A percentile compares a stretch with the other conserved stretches of the same genome.
Conservation (phyloP, 352 stramenopile species). For the Globisporangium canariense region DNA sequence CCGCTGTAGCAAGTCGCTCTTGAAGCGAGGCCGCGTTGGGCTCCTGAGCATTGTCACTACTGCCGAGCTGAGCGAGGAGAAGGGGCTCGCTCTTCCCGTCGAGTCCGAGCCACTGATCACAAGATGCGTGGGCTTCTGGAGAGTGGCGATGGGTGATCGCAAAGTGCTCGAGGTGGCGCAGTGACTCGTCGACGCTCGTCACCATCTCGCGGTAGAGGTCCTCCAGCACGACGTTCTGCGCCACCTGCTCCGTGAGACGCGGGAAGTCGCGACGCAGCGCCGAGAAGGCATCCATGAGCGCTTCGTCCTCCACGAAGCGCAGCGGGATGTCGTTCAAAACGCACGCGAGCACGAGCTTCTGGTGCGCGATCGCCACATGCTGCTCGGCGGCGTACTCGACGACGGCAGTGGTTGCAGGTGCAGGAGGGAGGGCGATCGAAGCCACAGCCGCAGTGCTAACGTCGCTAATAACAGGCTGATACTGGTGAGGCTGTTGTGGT, state of each 20-base stretch:
- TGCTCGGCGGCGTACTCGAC: neutral
- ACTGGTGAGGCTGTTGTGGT: neutral
- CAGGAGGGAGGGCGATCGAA: neutral
- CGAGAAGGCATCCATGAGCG: constrained; percentile 30
- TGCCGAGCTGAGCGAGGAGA: neutral
- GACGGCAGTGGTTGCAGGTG: neutral
- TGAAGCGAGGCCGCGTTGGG: neutral
- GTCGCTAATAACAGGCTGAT: neutral
- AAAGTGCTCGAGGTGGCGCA: constrained; percentile 23
- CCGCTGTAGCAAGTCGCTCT: neutral
- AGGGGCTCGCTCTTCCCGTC: constrained; percentile 6
- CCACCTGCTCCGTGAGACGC: constrained; percentile 15
- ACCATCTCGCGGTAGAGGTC: constrained; percentile 18
- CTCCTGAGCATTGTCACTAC: too few relatives aligned
- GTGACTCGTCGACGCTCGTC: constrained; percentile 8
- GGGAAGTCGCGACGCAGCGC: constrained; percentile 26
- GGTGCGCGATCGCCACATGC: constrained; percentile 23
- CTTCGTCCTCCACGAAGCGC: constrained; percentile 35
- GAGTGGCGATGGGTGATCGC: constrained; percentile 25
- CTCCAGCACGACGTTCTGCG: constrained; percentile 21
- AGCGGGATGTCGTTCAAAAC: constrained; percentile 33
- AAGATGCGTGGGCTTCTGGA: neutral
- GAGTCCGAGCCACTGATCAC: constrained; percentile 2
- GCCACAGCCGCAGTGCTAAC: neutral
- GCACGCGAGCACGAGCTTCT: constrained; percentile 42